phyloP scores from a whole-genome alignment of 1,284 basidiomycete species.

The Cryptococcus depauperatus region DNA sequence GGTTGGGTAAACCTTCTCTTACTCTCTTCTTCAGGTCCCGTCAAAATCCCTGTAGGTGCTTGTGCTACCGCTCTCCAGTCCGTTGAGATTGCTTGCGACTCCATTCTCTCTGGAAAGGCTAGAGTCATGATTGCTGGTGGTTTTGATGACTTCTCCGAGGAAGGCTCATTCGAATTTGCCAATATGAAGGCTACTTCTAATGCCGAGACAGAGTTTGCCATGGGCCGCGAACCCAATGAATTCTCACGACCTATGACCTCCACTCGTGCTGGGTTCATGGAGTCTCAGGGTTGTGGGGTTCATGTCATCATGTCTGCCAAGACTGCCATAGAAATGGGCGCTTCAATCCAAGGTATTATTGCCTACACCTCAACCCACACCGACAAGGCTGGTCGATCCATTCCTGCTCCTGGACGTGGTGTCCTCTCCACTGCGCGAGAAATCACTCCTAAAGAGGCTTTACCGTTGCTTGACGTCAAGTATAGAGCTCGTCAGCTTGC shows the following conservation, averaged over 20 bases:
- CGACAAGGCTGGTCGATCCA: constrained; percentile 89
- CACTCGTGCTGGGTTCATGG: constrained; percentile 95
- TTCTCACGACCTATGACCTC: constrained; percentile 97
- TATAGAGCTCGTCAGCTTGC: constrained; percentile 84
- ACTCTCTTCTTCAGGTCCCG: constrained; percentile 87
- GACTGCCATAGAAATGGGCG: constrained; percentile 89
- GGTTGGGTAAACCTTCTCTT: constrained; percentile 95
- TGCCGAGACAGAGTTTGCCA: constrained; percentile 91
- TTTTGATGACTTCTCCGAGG: constrained; percentile 95
- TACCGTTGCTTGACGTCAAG: constrained; percentile 66
- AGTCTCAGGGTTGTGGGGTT: constrained; percentile 91
- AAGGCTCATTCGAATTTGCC: constrained; percentile 93
- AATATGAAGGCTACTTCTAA: constrained; percentile 99
- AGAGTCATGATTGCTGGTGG: constrained; percentile 99
- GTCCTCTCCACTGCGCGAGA: constrained; percentile 79
- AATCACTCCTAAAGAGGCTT: constrained; percentile 58
- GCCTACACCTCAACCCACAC: constrained; percentile 96
- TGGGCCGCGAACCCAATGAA: constrained; percentile 96
- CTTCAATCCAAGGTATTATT: constrained; percentile 84
- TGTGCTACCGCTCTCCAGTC: constrained; percentile 98
- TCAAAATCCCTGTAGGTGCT: constrained; percentile 98
- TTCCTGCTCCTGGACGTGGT: constrained; percentile 87
- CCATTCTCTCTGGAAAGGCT: constrained; percentile 87
- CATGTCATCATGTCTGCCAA: constrained; percentile 95
- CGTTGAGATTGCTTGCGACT: constrained; percentile 94